Evolutionary conservation across 345 rosid genomes (phyloP).

Genomic region (Durio zibethinus): DNA sequence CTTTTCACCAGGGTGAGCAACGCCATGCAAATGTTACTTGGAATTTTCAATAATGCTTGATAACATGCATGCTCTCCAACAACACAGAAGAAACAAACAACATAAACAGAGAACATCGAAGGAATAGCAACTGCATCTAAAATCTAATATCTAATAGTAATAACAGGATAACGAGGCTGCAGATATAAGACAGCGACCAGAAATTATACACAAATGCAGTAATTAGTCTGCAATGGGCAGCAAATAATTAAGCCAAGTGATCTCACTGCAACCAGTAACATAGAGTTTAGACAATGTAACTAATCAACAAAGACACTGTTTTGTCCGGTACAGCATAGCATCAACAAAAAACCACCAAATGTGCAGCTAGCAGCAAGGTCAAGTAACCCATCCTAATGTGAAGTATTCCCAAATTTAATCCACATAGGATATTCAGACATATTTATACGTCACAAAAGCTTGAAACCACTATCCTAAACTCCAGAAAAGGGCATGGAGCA

Average conservation of each 20-base stretch:
- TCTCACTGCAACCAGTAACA: neutral
- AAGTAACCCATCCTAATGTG: neutral
- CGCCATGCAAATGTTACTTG: neutral
- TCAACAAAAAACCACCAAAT: neutral
- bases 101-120: neutral
- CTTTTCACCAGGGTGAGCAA: neutral
- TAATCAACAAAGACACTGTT: neutral
- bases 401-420: neutral
- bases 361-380: conserved; percentile 2
- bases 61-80: neutral
- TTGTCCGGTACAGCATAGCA: neutral
- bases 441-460: neutral
- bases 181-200: neutral
- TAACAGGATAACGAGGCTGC: neutral
- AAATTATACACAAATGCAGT: neutral
- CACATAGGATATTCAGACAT: neutral
- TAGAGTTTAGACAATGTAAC: neutral
- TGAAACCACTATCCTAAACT: neutral
- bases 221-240: neutral
- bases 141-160: neutral
- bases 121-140: neutral
- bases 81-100: neutral
- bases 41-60: neutral
- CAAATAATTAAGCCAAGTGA: neutral
- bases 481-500: neutral